phyloP scores from a whole-genome alignment of 1,284 basidiomycete genomes.

The Rhodotorula sp. region DNA sequence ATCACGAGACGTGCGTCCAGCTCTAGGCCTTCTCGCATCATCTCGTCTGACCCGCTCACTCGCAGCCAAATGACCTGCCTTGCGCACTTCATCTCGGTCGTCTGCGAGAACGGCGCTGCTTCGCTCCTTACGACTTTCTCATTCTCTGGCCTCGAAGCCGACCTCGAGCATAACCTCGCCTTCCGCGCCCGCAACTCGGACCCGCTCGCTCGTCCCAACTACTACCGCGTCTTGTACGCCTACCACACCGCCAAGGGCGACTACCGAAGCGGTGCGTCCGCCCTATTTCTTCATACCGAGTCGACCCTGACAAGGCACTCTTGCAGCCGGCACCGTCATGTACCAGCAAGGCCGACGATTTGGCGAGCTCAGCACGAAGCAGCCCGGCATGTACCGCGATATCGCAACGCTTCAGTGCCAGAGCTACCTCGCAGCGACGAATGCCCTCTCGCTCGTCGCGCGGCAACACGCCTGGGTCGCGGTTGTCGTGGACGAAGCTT shows the following conservation, averaged over 20 bases:
- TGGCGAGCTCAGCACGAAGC: constrained; percentile 57
- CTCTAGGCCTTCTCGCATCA: not conserved
- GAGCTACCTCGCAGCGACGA: constrained; percentile 81
- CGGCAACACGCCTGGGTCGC: constrained; percentile 80
- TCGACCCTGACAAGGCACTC: constrained; percentile 13
- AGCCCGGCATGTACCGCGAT: constrained; percentile 53
- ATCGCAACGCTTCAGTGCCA: constrained; percentile 72
- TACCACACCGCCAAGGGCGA: constrained; percentile 85
- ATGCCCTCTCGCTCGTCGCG: constrained; percentile 79
- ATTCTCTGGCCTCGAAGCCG: constrained; percentile 78
- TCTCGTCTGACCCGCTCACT: not conserved
- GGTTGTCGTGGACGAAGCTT: constrained; percentile 12
- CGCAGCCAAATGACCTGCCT: constrained; percentile 74
- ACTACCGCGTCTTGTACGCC: constrained; percentile 89
- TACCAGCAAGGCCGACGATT: constrained; percentile 86
- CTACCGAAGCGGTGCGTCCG: constrained; percentile 72
- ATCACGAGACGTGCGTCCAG: constrained; percentile 50
- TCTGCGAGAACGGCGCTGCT: constrained; percentile 87
- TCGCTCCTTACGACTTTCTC: constrained; percentile 76
- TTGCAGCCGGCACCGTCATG: constrained; percentile 81
- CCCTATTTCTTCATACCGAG: not conserved
- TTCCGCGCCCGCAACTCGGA: constrained; percentile 95
- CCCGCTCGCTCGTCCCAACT: constrained; percentile 78
- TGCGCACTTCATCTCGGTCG: constrained; percentile 75
- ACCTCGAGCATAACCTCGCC: constrained; percentile 82